Percentiles rank a stretch among this genome's conserved stretches.
phyloP scores from a whole-genome alignment of 495 filamentous ascomycete genomes.

The Xylaria scruposa region DNA sequence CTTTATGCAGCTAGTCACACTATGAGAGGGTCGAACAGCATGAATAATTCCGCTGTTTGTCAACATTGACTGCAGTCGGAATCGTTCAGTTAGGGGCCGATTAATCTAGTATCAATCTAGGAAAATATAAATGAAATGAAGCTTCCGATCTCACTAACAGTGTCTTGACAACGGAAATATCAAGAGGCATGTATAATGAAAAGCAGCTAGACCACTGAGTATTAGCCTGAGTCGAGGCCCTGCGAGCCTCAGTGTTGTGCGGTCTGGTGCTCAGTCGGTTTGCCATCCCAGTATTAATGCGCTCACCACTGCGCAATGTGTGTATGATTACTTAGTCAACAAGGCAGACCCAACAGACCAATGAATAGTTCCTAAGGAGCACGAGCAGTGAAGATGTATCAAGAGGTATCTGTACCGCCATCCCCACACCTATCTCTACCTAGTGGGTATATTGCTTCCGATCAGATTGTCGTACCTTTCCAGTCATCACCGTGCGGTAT shows the following conservation, averaged over 20 bases:
- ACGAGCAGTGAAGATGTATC: constrained; percentile 17
- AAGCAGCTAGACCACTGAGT: not conserved
- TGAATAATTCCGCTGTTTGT: not conserved
- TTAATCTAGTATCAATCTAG: not conserved
- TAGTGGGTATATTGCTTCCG: not conserved
- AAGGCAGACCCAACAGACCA: not conserved
- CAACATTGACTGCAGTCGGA: not conserved
- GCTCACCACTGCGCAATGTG: not conserved
- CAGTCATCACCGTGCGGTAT: not conserved
- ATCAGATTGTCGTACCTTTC: constrained; percentile 6
- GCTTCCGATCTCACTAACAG: not conserved
- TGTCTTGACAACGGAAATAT: not conserved
- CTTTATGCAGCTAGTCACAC: not conserved
- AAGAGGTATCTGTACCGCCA: not conserved
- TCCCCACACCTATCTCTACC: not conserved
- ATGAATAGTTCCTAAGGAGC: constrained; percentile 1
- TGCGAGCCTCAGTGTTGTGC: not conserved
- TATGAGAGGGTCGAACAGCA: not conserved
- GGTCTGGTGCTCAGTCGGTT: not conserved
- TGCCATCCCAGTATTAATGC: not conserved
- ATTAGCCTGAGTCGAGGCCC: not conserved
- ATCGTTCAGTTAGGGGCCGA: not conserved
- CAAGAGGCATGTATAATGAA: not conserved
- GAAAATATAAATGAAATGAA: not conserved
- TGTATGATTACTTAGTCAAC: too few relatives aligned